Base-by-base conservation (phyloP, 225 moss, liverwort and hornwort genomes). In the Climacium dendroides region DNA sequence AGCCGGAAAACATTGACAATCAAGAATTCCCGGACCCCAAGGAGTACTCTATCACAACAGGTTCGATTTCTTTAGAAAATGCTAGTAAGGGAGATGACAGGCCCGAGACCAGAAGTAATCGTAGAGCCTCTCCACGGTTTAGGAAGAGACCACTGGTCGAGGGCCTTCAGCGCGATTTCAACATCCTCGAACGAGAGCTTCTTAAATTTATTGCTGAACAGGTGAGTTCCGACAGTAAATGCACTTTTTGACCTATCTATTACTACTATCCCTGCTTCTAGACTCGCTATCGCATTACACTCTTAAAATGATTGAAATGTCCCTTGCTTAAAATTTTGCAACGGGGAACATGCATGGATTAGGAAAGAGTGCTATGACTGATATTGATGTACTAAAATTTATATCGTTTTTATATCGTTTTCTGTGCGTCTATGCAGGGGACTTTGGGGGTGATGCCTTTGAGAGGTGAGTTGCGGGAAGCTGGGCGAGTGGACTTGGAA, bases 401-500 rank as follows among this genome's bases (percentile, higher is more conserved):
- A 52, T 65, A 39, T 43, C 65, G 15, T 78, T 58, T 43, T 64
- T 50, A 12, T 48, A 41, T 80, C 24, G 59, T 89, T 87, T 63
- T 57, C 37, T 89, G 57, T 90, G 82, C 88, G 43, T 24, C 55
- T 55, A 30, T 84, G 71, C 70, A 95, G 90, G 97, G 97, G 45
- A 94, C 92, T 77, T 78, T 90, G 87, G 98, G 98, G 45, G 93
- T 95, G 45, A 99, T 99, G 97, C 98, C 97, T 63, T 93, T 94
- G 94, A 96, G 97, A 88, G 93, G 95, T 82, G 97, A 99, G 86
- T 85, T 99, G 85, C 92, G 97, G 37, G 90, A 91, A 75, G 93
- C 91, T 82, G 95, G 94, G 79, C 95, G 98, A 84, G 96, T 99
- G 80, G 98, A 99, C 91, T 87, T 99, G 89, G 98, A 97, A 90